phyloP scores from a whole-genome alignment of 2,329 filamentous ascomycete genomes.

The Xylariaceae sp. region DNA sequence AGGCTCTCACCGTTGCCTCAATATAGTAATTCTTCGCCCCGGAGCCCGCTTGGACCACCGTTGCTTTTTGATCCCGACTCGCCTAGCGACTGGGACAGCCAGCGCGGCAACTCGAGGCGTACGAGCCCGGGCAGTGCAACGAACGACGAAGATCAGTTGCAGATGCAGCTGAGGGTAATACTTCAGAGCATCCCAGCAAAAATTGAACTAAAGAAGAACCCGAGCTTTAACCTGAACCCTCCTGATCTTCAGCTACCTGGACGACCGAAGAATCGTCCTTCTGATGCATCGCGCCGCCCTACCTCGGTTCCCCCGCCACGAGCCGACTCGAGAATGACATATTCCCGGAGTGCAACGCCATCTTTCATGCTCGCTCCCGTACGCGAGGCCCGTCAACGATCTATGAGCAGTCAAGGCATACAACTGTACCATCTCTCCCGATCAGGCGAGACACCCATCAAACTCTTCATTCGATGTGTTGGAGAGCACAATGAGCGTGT shows the following conservation, averaged over 20 bases:
- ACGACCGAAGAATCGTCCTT: slow-evolving; percentile 39
- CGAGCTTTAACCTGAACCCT: slow-evolving; percentile 51
- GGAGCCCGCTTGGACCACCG: slow-evolving; percentile 40
- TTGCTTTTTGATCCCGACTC: slow-evolving; percentile 45
- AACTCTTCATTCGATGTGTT: slow-evolving; percentile 88
- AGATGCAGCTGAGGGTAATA: slow-evolving; percentile 74
- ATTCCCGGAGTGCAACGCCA: slow-evolving; percentile 53
- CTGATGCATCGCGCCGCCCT: slow-evolving; percentile 44
- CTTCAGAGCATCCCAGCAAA: slow-evolving; percentile 71
- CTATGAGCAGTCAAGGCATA: slow-evolving; percentile 61
- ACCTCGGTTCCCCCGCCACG: slow-evolving; percentile 44
- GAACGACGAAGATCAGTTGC: slow-evolving; percentile 61
- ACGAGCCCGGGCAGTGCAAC: slow-evolving; percentile 34
- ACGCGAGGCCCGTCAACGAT: slow-evolving; percentile 45
- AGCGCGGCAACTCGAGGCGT: slow-evolving; percentile 33
- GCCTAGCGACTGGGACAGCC: slow-evolving; percentile 34
- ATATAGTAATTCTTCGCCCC: slow-evolving; percentile 37
- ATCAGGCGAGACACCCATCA: slow-evolving; percentile 80
- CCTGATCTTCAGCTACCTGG: slow-evolving; percentile 50
- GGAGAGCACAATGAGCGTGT: slow-evolving; percentile 86
- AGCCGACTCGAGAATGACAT: slow-evolving; percentile 46
- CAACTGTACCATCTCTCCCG: slow-evolving; percentile 89
- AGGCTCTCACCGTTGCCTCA: slow-evolving; percentile 36
- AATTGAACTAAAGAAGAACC: slow-evolving; percentile 62
- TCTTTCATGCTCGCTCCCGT: slow-evolving; percentile 63